Percentiles rank a stretch among this genome's conserved stretches.
Conservation (phyloP, 2,329 filamentous ascomycete genomes). For the Cadophora luteo-olivacea region DNA sequence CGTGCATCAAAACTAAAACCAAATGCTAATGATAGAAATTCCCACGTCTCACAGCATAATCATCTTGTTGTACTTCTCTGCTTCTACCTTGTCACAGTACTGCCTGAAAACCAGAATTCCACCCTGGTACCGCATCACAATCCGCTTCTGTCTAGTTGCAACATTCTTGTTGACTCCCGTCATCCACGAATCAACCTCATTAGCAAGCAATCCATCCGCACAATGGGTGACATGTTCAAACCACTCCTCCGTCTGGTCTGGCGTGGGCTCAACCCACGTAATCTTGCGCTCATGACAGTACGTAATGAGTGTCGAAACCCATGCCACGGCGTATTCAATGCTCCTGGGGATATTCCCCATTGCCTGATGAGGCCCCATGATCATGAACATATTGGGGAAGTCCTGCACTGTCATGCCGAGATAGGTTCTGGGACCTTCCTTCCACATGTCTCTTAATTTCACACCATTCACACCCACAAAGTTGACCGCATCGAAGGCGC, state of each 20-base stretch:
- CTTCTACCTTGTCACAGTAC: conserved; percentile 45
- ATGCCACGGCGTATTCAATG: conserved; percentile 52
- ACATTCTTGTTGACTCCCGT: conserved; percentile 61
- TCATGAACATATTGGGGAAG: conserved; percentile 46
- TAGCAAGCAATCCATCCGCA: conserved; percentile 51
- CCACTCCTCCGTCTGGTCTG: conserved; percentile 50
- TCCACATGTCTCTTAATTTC: conserved; percentile 32
- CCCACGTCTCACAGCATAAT: not conserved
- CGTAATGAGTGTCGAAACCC: conserved; percentile 47
- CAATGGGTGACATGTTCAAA: conserved; percentile 56
- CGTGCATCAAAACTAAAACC: no score
- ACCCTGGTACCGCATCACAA: conserved; percentile 55
- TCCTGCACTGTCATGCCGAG: conserved; percentile 32
- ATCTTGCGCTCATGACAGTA: conserved; percentile 45
- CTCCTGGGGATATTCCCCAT: conserved; percentile 52
- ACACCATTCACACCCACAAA: conserved; percentile 28
- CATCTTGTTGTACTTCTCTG: conserved; percentile 15
- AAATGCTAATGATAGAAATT: no score
- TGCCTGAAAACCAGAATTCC: conserved; percentile 52
- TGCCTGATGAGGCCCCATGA: conserved; percentile 52
- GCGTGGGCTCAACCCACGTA: conserved; percentile 49
- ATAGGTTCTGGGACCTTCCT: conserved; percentile 30
- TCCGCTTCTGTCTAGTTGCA: conserved; percentile 52
- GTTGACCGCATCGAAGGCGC: conserved; percentile 22
- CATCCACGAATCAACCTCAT: conserved; percentile 61